Evolutionary conservation across 139 green algal species (phyloP).

Genomic region (Micromonas pusilla): DNA sequence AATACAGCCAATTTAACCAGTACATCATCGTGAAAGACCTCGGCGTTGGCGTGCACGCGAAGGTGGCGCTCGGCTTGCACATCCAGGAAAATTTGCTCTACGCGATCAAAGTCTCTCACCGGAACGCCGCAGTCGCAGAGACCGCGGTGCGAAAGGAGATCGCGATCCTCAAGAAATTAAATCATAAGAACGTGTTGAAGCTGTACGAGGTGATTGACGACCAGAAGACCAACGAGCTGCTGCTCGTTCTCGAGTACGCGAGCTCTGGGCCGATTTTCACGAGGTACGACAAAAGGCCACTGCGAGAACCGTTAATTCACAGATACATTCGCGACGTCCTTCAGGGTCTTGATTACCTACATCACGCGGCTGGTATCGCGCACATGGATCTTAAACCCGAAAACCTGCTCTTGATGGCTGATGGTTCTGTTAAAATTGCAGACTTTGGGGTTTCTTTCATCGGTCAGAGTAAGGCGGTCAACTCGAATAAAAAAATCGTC

Average conservation of each 20-base stretch:
- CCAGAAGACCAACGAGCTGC: neutral
- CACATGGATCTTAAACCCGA: conserved; percentile 84
- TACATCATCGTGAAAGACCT: conserved; percentile 32
- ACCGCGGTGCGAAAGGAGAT: conserved; percentile 53
- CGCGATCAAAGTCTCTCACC: conserved; percentile 13
- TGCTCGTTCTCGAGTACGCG: conserved; percentile 22
- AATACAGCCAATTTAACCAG: conserved; percentile 22
- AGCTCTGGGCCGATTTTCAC: conserved; percentile 39
- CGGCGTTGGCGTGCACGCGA: neutral
- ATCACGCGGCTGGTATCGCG: conserved; percentile 57
- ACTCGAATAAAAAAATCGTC: neutral
- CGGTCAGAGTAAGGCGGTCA: neutral
- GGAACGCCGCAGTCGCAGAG: neutral
- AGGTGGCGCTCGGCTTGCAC: conserved; percentile 22
- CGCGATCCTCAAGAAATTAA: conserved; percentile 70
- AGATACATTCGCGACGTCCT: conserved; percentile 36
- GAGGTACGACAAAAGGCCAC: conserved; percentile 33
- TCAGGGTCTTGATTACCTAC: conserved; percentile 36
- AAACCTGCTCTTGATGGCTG: conserved; percentile 67
- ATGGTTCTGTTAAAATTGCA: conserved; percentile 70
- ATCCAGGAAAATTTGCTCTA: conserved; percentile 14
- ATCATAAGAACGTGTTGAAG: conserved; percentile 75
- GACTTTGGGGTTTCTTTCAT: conserved; percentile 75
- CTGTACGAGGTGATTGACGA: conserved; percentile 61
- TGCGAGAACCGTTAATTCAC: neutral